Base-by-base conservation (phyloP, 2,329 filamentous ascomycete species). In the Blumeriella jaapii region DNA sequence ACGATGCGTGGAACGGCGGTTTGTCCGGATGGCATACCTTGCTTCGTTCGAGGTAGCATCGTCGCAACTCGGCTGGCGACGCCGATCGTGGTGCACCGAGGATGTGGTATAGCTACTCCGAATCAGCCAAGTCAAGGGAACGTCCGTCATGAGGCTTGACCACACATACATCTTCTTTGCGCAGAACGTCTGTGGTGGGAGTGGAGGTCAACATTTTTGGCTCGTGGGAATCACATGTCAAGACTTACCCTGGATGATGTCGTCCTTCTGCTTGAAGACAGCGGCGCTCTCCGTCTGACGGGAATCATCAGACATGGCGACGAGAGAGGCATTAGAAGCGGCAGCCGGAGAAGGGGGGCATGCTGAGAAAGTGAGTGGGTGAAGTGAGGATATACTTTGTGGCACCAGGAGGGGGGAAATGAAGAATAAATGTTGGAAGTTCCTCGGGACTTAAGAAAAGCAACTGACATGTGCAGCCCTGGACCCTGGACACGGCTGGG, bases 11-110 rank as follows among this genome's bases (percentile, higher is more conserved):
- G 32, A 54, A 54, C 5, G 59, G 58, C 6, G 50, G 52, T 47
- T 57, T 59, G 41, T 61, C 59, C 11, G 59, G 59, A 39, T 61
- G 59, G 34, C 56, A 58, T 40, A 61, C 55, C 46, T 59, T 60
- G 13, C 52, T 56, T 15, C 58, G 49, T 38, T 60, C 56, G 41
- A 61, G 54, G 41, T 61, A 61, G 37, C 53, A 55, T 48, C 57
- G 47, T 47, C 59, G 57, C 40, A 61, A 49, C 40, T 61, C 59
- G 15, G 47, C 43, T n/a, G 54, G 35, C 10, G 57, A 55, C 27
- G 56, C 51, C 26, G 49, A 46, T 31, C 53, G 41, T 12, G 49
- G 35, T 29, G 58, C 56, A 29, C 59, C 57, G 16, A 61, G 47
- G 20, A 60, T 57, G 40, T 57, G 57, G 43, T 61, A 60, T 28